Base-by-base conservation (phyloP, 164 flowering plant genomes). In the Warburgia ugandensis region DNA sequence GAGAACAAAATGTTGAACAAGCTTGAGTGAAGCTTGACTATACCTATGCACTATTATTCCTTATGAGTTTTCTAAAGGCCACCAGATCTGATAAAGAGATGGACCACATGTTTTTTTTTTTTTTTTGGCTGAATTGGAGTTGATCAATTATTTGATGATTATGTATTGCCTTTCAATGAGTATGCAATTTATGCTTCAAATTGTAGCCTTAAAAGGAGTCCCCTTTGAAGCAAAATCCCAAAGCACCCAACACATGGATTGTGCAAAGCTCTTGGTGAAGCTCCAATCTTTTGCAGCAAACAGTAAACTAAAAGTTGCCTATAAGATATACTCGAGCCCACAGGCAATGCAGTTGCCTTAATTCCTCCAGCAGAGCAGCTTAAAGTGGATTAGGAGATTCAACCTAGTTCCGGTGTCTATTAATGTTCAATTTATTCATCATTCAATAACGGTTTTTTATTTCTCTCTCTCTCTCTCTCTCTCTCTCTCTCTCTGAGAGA, bases 121-220 rank as follows among this genome's bases (percentile, higher is more conserved):
- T 64, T 84, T 77, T 37, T 60, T 80, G 2, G 83, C 89, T 4
- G 97, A 92, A 57, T 58, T 92, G 31, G 89, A 87, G 0, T 36
- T 84, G 63, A 74, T 81, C 85, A 71, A 86, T 16, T 92, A 92
- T 53, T 72, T 45, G n/a, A 69, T 74, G 22, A 48, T 54, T 14
- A 38, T 55, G 38, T 80, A 68, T 64, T 58, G 73, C 56, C 87
- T 94, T 29, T 92, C 97, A 1, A 71, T 86, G 91, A 56, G 86
- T 72, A 95, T 13, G 95, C 97, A 8, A 92, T 88, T 45, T 88
- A 81, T 55, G 99, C 79, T 0, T 95, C 99, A 5, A 67, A 82
- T 0, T 69, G 77, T 68, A 78, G 87, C 7, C 68, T 92, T 5
- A 68, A 63, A 64, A 71, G 60, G 60, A 63, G 11, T 11, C 94